Conservation (phyloP, 805 yeast species). For the Teunomyces aglyptinius region DNA sequence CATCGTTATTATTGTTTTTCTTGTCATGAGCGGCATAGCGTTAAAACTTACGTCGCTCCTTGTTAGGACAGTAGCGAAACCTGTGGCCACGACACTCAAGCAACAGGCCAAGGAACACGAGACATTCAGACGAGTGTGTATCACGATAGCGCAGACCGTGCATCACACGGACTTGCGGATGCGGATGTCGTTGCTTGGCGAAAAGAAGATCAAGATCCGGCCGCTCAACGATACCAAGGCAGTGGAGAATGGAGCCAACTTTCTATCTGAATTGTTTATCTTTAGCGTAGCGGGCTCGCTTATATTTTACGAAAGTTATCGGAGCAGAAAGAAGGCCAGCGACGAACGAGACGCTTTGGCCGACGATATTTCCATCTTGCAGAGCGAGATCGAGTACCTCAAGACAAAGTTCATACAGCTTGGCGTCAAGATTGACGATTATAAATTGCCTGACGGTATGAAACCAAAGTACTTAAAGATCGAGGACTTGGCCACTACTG, state of each 20-base stretch:
- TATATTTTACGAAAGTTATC: constrained; percentile 66
- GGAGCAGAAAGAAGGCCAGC: constrained; percentile 64
- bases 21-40: constrained; percentile 69
- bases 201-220: constrained; percentile 53
- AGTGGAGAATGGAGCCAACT: constrained; percentile 76
- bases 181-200: constrained; percentile 60
- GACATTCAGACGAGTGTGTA: constrained; percentile 58
- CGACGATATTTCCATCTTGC: constrained; percentile 70
- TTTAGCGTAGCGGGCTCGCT: constrained; percentile 79
- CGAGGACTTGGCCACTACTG: constrained; percentile 31
- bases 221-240: constrained; percentile 83
- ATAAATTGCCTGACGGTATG: constrained; percentile 45
- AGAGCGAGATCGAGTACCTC: constrained; percentile 64
- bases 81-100: constrained; percentile 69
- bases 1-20: background rate
- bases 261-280: constrained; percentile 72
- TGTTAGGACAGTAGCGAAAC: constrained; percentile 74
- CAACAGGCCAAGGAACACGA: constrained; percentile 74
- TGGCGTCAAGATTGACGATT: constrained; percentile 46
- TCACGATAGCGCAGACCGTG: constrained; percentile 66
- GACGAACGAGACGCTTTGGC: constrained; percentile 61
- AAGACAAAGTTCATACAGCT: constrained; percentile 47
- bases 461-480: constrained; percentile 48
- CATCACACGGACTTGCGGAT: constrained; percentile 65
- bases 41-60: constrained; percentile 69